A percentile compares a stretch with the other conserved stretches of the same genome.
These are phyloP conservation scores for Botrytis tulipae DNA, from an alignment of 2,329 filamentous ascomycete species.

Conservation along the genomic window DNA sequence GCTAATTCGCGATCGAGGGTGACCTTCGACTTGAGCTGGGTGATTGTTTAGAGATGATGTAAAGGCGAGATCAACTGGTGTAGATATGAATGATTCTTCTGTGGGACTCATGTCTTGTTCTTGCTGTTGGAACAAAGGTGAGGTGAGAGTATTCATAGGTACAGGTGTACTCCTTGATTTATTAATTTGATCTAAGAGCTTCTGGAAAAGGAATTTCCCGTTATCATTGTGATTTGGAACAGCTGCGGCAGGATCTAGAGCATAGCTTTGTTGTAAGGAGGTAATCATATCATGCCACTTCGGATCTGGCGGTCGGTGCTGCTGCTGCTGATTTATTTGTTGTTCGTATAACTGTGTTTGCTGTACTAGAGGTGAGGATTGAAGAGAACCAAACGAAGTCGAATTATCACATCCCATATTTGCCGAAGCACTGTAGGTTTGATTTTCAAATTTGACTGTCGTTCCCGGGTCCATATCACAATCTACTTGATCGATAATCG, in stretches of 20 bases:
- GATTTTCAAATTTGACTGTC: not conserved
- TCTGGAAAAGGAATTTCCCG: not conserved
- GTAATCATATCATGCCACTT: not conserved
- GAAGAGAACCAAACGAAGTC: not conserved
- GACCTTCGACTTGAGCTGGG: not conserved
- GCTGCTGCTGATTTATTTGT: not conserved
- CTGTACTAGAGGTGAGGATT: not conserved
- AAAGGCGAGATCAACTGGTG: not conserved
- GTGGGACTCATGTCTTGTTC: not conserved
- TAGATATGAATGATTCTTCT: not conserved
- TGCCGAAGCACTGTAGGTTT: not conserved
- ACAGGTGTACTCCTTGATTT: not conserved
- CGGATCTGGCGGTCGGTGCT: not conserved
- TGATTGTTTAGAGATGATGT: not conserved
- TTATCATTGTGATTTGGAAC: not conserved
- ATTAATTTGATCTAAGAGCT: not conserved
- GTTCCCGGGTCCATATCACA: not conserved
- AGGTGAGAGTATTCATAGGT: not conserved
- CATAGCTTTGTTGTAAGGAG: not conserved
- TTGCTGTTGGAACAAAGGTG: not conserved
- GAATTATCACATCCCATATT: not conserved
- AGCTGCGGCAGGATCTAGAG: not conserved
- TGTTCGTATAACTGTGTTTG: not conserved
- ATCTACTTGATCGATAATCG: not conserved
- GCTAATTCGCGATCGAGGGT: not conserved